Conservation (phyloP, 257 asterid genomes). For the Solanum arcanum region DNA sequence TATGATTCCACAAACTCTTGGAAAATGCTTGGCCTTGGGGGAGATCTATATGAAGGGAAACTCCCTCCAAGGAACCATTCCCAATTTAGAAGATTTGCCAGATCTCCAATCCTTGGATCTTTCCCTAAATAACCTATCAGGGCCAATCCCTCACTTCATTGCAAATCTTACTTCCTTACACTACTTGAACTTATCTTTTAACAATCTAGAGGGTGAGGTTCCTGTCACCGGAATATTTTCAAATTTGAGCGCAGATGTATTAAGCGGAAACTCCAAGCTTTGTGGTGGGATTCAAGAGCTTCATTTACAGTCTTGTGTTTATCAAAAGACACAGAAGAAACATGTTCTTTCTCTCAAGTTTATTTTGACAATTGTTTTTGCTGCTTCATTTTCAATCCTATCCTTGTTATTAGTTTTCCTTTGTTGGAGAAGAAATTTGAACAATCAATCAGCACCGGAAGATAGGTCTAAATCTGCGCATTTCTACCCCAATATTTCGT, state of each 20-base stretch:
- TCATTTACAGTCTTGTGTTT: conserved; percentile 18
- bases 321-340: neutral
- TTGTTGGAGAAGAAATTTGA: conserved; percentile 2
- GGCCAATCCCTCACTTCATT: conserved; percentile 20
- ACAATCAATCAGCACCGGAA: neutral
- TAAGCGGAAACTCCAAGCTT: conserved; percentile 19
- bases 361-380: neutral
- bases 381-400: conserved; percentile 9
- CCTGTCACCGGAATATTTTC: conserved; percentile 25
- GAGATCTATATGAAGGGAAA: neutral
- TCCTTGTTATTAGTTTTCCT: conserved; percentile 14
- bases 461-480: neutral
- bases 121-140: conserved; percentile 27
- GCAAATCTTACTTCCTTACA: conserved; percentile 6
- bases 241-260: conserved; percentile 4
- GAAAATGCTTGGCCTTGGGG: neutral
- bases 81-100: conserved; percentile 8
- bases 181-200: conserved; percentile 31
- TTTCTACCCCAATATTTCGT: conserved; percentile 17
- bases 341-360: conserved; percentile 1
- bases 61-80: neutral
- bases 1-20: neutral
- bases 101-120: conserved; percentile 25
- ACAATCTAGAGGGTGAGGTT: conserved; percentile 28
- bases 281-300: conserved; percentile 29